phyloP scores from a whole-genome alignment of 2,329 filamentous ascomycete species.

The Beauveria bassiana region DNA sequence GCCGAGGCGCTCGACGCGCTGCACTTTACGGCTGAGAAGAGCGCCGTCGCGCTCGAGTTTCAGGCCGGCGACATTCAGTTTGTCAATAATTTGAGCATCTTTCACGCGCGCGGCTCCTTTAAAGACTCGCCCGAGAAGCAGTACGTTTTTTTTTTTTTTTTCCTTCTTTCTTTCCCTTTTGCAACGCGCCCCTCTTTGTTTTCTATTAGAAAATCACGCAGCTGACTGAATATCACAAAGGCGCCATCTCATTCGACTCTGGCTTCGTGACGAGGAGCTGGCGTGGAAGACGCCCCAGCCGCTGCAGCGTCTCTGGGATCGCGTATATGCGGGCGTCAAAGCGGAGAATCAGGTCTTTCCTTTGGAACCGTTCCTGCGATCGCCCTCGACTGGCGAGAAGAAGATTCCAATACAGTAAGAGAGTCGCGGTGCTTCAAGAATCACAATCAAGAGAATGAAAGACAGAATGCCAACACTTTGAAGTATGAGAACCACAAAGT shows the following conservation, averaged over 20 bases:
- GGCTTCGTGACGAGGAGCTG: conserved; percentile 41
- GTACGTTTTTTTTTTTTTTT: conserved; percentile 24
- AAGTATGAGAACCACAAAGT: neutral
- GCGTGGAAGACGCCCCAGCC: conserved; percentile 40
- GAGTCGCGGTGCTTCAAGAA: neutral
- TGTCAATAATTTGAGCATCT: conserved; percentile 46
- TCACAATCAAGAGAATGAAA: too few species aligned
- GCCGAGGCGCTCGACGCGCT: conserved; percentile 45
- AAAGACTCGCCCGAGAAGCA: conserved; percentile 34
- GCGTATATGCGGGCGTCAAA: conserved; percentile 44
- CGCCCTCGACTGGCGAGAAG: neutral
- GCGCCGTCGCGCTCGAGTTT: conserved; percentile 37
- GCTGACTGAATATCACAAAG: conserved; percentile 16
- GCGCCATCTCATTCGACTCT: conserved; percentile 41
- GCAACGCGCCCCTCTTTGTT: too few species aligned
- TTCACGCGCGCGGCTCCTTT: conserved; percentile 46
- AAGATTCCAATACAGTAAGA: neutral
- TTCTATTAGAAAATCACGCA: neutral
- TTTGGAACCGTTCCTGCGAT: conserved; percentile 35
- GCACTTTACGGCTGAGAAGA: conserved; percentile 40
- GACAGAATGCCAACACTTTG: neutral
- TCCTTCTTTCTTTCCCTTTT: too few species aligned
- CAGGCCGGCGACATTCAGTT: conserved; percentile 46
- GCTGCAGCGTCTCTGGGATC: conserved; percentile 41
- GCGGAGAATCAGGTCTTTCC: conserved; percentile 48